A percentile compares a stretch with the other conserved stretches of the same genome.
phyloP scores from a whole-genome alignment of 192 early-diverging fungal genomes.

The Thamnidium elegans region DNA sequence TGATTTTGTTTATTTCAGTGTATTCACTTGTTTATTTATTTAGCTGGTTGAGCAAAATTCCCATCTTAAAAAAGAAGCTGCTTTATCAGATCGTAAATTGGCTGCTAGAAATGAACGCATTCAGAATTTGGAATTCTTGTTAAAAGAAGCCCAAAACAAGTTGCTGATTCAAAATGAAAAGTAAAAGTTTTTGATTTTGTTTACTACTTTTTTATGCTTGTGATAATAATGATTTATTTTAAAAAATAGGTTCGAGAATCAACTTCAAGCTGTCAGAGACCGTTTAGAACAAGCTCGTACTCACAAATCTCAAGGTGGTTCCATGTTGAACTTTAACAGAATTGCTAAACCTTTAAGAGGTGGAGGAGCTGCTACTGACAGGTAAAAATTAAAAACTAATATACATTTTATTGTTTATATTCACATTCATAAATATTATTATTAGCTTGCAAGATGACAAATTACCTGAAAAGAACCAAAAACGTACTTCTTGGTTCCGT shows the following conservation, averaged over 20 bases:
- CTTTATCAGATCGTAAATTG: slow-evolving; percentile 88
- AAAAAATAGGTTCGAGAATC: slow-evolving; percentile 84
- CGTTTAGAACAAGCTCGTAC: slow-evolving; percentile 74
- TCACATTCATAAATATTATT: background rate
- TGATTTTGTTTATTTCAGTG: background rate
- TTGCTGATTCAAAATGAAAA: slow-evolving; percentile 70
- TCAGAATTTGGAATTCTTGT: slow-evolving; percentile 75
- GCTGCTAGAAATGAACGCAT: slow-evolving; percentile 91
- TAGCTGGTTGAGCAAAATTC: slow-evolving; percentile 94
- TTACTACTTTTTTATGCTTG: background rate
- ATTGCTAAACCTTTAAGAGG: slow-evolving; percentile 94
- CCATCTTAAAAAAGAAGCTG: slow-evolving; percentile 89
- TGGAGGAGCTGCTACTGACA: slow-evolving; percentile 37
- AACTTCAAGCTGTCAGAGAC: slow-evolving; percentile 71
- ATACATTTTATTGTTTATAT: background rate
- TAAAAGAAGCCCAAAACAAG: slow-evolving; percentile 83
- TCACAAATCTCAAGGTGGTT: slow-evolving; percentile 32
- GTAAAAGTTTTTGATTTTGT: slow-evolving; percentile 18
- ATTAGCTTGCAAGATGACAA: slow-evolving; percentile 8
- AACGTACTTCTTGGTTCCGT: slow-evolving; percentile 28
- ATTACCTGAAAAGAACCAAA: slow-evolving; percentile 21
- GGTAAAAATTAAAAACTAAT: background rate
- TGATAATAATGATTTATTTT: background rate
- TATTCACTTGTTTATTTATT: background rate
- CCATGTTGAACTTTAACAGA: slow-evolving; percentile 34